Base-by-base conservation (phyloP, 768 basidiomycete genomes). In the Leccinum incarnatum region DNA sequence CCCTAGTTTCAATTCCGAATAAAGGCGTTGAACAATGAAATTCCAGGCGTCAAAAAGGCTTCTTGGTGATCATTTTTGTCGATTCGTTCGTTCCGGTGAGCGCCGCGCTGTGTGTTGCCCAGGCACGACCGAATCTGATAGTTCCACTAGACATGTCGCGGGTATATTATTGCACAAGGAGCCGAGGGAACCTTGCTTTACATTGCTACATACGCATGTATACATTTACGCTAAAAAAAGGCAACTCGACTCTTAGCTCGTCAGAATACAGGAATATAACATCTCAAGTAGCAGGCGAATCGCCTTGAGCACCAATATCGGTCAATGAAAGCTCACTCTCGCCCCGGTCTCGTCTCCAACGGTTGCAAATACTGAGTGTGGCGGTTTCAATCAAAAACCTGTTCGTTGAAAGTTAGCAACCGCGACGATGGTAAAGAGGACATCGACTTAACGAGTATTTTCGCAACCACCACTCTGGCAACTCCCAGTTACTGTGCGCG, bases 401-500 rank as follows among this genome's bases (percentile, higher is more conserved):
- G 53, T 45, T 29, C 1, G 45, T 40, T 27, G 32, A 56, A 52
- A 54, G 36, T 63, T 47, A 60, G 46, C 25, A 29, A 32, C 23
- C 2, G 2, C 3, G 11, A 40, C 15, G 14, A 53, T 12, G 11
- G 14, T 42, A 25, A 42, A 27, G 23, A 27, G 14, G 36, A 23
- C 4, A 21, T 40, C 19, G 27, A 29, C 19, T 63, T 53, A 51
- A 93, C 94, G 86, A 86, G 63, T 91, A 95, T 74, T 89, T 84
- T 57, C 84, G 81, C 48, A 97, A 77, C 85, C 93, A 97, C 54
- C 79, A 78, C 67, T 95, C 93, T 15, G 81, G 79, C 42, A 97
- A 79, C 74, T 98, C 95, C 93, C 95, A 97, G 66, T 92, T 95
- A 46, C 75, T 77, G 65, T 96, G 92, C 4, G 87, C 86, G n/a